A percentile compares a stretch with the other conserved stretches of the same genome.
Evolutionary conservation across 805 yeast species (phyloP).

Genomic region (Yamadazyma nakazawae): DNA sequence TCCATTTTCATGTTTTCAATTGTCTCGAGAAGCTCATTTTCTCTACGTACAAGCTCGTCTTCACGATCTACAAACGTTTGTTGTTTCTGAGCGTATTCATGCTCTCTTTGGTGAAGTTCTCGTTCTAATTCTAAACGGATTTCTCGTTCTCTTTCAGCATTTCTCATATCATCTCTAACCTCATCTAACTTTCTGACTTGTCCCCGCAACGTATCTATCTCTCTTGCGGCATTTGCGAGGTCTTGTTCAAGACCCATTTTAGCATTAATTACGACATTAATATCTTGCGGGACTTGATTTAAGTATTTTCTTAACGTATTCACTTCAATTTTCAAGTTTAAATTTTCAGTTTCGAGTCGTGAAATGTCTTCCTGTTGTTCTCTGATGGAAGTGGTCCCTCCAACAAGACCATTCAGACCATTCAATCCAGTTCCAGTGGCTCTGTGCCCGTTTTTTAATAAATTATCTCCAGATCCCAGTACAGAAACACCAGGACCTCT

Average conservation of each 20-base stretch:
- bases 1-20: not conserved
- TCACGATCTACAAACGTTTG: not conserved
- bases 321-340: conserved; percentile 41
- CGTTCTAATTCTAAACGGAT: not conserved
- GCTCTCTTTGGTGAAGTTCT: not conserved
- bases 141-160: conserved; percentile 13
- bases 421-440: no score
- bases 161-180: not conserved
- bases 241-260: conserved; percentile 34
- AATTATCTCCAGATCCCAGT: not conserved
- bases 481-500: not conserved
- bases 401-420: not conserved
- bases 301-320: conserved; percentile 39
- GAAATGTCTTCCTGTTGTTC: conserved; percentile 20
- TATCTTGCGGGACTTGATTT: conserved; percentile 43
- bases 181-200: conserved; percentile 6
- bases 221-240: conserved; percentile 16
- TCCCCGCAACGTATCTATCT: conserved; percentile 11
- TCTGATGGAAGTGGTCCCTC: conserved; percentile 17
- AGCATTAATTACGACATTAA: conserved; percentile 33
- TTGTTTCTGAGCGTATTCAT: not conserved
- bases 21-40: conserved; percentile 1
- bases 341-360: conserved; percentile 40
- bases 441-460: no score
- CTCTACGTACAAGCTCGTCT: not conserved